These are phyloP conservation scores for Saccharomyces hybrid DNA, from an alignment of 1,139 yeast genomes.

Conservation along the genomic window DNA sequence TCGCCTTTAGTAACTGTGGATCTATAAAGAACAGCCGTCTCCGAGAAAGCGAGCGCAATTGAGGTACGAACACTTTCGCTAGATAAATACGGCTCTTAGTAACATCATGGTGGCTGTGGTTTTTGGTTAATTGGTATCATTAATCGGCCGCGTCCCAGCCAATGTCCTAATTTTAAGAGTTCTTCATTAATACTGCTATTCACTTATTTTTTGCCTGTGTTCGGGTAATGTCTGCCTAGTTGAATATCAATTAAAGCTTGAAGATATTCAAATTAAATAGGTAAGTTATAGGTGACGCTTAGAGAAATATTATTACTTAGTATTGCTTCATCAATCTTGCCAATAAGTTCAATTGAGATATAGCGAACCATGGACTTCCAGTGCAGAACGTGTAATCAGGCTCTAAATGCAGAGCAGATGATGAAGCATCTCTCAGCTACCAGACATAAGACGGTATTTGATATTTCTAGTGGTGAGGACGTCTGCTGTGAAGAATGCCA, in stretches of 20 bases:
- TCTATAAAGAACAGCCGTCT: not conserved
- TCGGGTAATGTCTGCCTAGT: not conserved
- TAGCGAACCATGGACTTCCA: constrained; percentile 12
- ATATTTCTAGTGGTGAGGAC: constrained; percentile 32
- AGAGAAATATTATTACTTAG: not conserved
- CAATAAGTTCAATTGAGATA: not conserved
- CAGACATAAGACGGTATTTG: constrained; percentile 43
- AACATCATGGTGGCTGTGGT: not conserved
- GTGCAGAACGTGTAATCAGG: constrained; percentile 30
- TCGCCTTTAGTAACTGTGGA: not conserved
- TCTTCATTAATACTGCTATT: not conserved
- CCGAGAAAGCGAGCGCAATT: not conserved
- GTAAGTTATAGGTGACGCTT: not conserved
- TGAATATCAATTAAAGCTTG: not conserved
- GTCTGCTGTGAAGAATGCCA: constrained; percentile 52
- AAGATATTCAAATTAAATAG: not conserved
- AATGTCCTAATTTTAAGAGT: constrained; percentile 36
- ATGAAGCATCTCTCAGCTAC: constrained; percentile 44
- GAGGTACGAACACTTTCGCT: not conserved
- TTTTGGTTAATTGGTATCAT: too few species aligned
- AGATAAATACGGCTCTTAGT: not conserved
- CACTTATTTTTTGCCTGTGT: not conserved
- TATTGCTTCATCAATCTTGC: not conserved
- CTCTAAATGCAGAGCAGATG: constrained; percentile 30
- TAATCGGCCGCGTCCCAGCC: not conserved